Conservation (phyloP, 2,329 filamentous ascomycete genomes). For the Fusarium transvaalense region DNA sequence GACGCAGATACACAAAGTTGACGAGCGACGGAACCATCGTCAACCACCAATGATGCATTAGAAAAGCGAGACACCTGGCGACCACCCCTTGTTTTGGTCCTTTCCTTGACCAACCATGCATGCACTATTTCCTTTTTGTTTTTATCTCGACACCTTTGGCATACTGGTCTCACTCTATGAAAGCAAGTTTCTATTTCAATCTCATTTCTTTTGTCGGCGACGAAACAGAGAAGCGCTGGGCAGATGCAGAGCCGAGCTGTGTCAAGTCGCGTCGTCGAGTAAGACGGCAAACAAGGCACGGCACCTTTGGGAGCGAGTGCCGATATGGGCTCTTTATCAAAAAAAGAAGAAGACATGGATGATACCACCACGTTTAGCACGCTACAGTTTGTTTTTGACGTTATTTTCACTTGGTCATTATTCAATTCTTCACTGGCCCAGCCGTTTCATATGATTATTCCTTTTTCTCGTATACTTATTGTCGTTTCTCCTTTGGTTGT, state of each 20-base stretch:
- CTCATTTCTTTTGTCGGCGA: constrained; percentile 42
- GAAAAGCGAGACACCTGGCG: constrained; percentile 47
- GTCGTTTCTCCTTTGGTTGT: constrained; percentile 34
- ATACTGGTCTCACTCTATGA: constrained; percentile 39
- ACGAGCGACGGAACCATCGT: constrained; percentile 46
- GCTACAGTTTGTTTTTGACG: constrained; percentile 49
- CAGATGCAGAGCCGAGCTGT: constrained; percentile 9
- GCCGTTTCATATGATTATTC: constrained; percentile 32
- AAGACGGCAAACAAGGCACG: constrained; percentile 1
- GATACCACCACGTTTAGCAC: constrained; percentile 59
- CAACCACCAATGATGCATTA: constrained; percentile 48
- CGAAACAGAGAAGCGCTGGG: constrained; percentile 26
- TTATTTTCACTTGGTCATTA: constrained; percentile 28
- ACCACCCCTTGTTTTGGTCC: constrained; percentile 37
- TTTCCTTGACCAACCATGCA: constrained; percentile 36
- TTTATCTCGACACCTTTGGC: constrained; percentile 33
- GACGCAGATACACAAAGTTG: constrained; percentile 41
- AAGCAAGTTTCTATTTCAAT: constrained; percentile 38
- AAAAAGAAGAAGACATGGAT: constrained; percentile 55
- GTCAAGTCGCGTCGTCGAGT: neutral
- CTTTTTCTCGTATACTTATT: constrained; percentile 40
- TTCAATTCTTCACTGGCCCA: constrained; percentile 30
- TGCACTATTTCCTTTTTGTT: constrained; percentile 41
- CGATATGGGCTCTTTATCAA: constrained; percentile 49
- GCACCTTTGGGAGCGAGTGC: constrained; percentile 31